Evolutionary conservation across 2,329 filamentous ascomycete species (phyloP), one percentile per base, ranked within the genome.

Genomic region (Ophiostoma australiae): DNA sequence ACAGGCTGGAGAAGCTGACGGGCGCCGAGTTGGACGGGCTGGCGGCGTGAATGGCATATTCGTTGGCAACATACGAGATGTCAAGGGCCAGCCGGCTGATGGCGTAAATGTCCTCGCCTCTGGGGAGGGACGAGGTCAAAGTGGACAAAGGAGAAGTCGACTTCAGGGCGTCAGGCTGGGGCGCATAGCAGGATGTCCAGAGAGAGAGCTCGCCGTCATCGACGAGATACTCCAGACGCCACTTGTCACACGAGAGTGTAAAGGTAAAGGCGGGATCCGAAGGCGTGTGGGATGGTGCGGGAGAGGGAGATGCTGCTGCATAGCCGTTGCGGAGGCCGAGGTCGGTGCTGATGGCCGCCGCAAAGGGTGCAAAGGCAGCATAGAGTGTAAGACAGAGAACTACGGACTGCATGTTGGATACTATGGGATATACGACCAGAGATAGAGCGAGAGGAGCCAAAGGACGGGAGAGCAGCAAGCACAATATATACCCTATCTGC

Each of bases 11-110:
- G 39, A 73, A 73, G 67, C 52, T 44, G 6, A 17, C 23, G 3
- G 66, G 66, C 1, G 70, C 72, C 13, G 72, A 55, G 48, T 73
- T 67, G 13, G 72, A 73, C 15, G 72, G 72, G 48, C 68, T 48
- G 6, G 70, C 72, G 17, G 69, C 69, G 37, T 27, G 52, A 35
- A 73, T 73, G 4, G 41, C 41, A 3, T 70, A 17, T 6, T 23
- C 39, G 37, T 20, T 68, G 37, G 72, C 72, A 6, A 73, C 48
- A 2, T 72, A 61, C 6, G 72, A 72, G 3, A 20, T 61, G n/a
- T 73, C 72, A 1, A 73, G 70, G 1, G 58, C 17, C 15, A 73
- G 35, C 4, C 63, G 63, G 63, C 63, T 66, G 35, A 66, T 23
- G 20, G 35, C 63, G 20, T 66, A 39, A 35, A 66, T 8, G 4